Evolutionary conservation across 1,284 basidiomycete genomes (phyloP), one percentile per base, ranked within the genome.

Genomic region (Sphagnurus paluster): DNA sequence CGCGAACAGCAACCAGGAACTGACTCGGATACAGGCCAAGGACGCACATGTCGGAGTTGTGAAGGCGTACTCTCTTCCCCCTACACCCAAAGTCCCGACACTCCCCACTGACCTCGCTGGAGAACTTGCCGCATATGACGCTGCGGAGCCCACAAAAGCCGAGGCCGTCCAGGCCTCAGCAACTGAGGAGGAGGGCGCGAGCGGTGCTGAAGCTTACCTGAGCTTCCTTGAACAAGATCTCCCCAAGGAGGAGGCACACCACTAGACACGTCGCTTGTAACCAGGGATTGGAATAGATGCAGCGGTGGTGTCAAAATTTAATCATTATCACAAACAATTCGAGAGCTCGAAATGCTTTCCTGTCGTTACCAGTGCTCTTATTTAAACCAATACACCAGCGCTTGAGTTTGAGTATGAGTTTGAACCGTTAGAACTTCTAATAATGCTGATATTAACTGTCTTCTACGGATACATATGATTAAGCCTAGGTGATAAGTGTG

Each of bases 11-110:
- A 11, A 10, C 37, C 37, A 7, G 28, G 46, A 49, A 33, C 16
- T 34, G 32, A 13, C 19, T 14, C 9, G 19, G 7, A 17, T 45
- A 30, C 55, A 93, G 90, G 77, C 82, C 53, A 84, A 88, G 68
- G 87, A 93, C 67, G 90, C 90, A 42, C 89, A 93, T 67, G 80
- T 90, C 56, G 86, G 87, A 48, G 72, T 66, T 48, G 92, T 94
- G 51, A 92, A 92, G 69, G 58, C 76, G 37, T 93, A 84, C 76
- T 63, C 78, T 24, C 64, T 80, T 16, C 92, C 92, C 5, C 67
- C 82, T 16, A 63, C 77, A 17, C 92, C 92, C 43, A 72, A 81
- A 48, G 68, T 81, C 2, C 91, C 91, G 7, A 63, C 77, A 10
- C 74, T 93, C 46, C 89, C 92, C 39, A 64, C 79, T 43, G 87